A percentile compares a stretch with the other conserved stretches of the same genome.
Conservation (phyloP, 352 stramenopile genomes). For the Phytophthora uliginosa region DNA sequence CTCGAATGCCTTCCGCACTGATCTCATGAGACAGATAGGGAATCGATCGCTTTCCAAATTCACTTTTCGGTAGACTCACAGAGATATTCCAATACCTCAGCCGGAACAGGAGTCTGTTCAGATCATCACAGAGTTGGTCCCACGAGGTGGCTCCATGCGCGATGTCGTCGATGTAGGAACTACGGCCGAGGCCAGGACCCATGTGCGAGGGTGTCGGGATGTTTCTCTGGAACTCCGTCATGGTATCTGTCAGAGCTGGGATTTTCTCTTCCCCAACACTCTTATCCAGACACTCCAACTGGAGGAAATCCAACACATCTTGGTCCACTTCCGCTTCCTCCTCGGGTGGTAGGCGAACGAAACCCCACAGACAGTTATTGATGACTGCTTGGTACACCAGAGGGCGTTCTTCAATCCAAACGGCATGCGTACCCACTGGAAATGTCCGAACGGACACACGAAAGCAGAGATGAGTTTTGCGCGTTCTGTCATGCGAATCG, state of each 20-base stretch:
- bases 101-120: neutral
- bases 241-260: neutral
- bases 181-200: slow-evolving; percentile 7
- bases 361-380: slow-evolving; percentile 30
- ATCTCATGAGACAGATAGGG: neutral
- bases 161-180: slow-evolving; percentile 16
- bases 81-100: slow-evolving; percentile 6
- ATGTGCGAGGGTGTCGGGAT: neutral
- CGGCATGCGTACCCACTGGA: slow-evolving; percentile 15
- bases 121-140: neutral
- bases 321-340: neutral
- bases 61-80: slow-evolving; percentile 10
- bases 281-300: neutral
- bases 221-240: neutral
- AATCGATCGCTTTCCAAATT: neutral
- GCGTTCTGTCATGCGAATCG: slow-evolving; percentile 16
- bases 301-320: slow-evolving; percentile 8
- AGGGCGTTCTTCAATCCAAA: slow-evolving; percentile 37
- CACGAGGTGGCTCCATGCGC: neutral
- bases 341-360: slow-evolving; percentile 3
- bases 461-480: slow-evolving; percentile 25
- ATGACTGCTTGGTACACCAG: slow-evolving; percentile 26
- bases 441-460: slow-evolving; percentile 37
- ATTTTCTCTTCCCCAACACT: neutral
- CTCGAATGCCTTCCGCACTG: neutral